Conservation (phyloP, 371 early-diverging fungal species). For the Circinella umbellata region DNA sequence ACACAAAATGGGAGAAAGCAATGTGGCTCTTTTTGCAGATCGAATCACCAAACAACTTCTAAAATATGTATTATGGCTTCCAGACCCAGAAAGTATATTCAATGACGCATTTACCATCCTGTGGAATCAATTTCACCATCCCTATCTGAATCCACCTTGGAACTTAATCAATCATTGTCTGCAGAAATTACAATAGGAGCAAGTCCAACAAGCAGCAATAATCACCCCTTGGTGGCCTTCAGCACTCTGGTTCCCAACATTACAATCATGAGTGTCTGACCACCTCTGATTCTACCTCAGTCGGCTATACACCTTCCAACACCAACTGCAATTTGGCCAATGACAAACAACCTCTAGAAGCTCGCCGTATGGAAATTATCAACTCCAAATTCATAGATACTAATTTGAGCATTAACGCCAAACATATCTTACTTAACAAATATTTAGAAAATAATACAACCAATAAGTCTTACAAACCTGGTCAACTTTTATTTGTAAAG, state of each 20-base stretch:
- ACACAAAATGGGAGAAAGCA: slow-evolving; percentile 17
- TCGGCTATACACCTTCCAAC: neutral
- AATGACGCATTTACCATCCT: no score
- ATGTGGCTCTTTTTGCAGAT: slow-evolving; percentile 33
- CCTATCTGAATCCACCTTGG: no score
- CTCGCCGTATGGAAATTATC: slow-evolving; percentile 4
- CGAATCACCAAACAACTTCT: slow-evolving; percentile 18
- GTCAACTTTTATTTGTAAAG: neutral
- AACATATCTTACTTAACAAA: neutral
- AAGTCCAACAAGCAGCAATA: slow-evolving; percentile 12
- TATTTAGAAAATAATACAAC: neutral
- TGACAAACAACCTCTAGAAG: slow-evolving; percentile 10
- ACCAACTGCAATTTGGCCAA: slow-evolving; percentile 1
- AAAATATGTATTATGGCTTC: neutral
- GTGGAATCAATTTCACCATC: no score
- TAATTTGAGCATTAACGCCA: neutral
- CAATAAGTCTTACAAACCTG: no score
- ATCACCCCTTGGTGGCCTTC: slow-evolving; percentile 24
- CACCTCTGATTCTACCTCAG: no score
- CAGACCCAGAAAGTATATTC: no score
- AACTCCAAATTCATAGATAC: neutral
- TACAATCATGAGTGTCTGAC: slow-evolving; percentile 9
- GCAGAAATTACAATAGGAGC: neutral
- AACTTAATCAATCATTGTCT: no score
- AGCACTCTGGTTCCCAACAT: slow-evolving; percentile 20